phyloP scores from a whole-genome alignment of 805 yeast species.

The Kodamaea laetipori region DNA sequence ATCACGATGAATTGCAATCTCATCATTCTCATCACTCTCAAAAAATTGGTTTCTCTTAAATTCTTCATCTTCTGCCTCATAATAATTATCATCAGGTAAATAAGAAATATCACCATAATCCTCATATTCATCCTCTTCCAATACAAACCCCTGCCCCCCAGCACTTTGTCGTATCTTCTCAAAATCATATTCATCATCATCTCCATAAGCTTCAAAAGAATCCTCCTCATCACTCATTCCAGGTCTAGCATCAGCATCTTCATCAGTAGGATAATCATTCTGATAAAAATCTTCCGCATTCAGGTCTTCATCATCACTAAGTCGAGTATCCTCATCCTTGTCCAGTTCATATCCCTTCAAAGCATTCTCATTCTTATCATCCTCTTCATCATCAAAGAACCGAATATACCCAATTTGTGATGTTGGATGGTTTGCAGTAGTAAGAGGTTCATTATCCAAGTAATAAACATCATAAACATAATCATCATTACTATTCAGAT shows the following conservation, averaged over 20 bases:
- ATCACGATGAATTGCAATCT: slow-evolving; percentile 64
- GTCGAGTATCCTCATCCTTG: slow-evolving; percentile 10
- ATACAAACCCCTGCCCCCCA: slow-evolving; percentile 8
- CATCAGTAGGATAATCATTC: slow-evolving; percentile 95
- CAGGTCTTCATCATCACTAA: slow-evolving; percentile 78
- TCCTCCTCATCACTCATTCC: slow-evolving; percentile 20
- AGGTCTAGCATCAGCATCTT: slow-evolving; percentile 52
- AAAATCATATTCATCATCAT: slow-evolving; percentile 21
- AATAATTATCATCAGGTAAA: slow-evolving; percentile 10
- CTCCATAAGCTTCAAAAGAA: slow-evolving; percentile 7
- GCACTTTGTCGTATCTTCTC: slow-evolving; percentile 17
- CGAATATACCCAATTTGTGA: slow-evolving; percentile 54
- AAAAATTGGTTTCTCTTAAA: slow-evolving; percentile 56
- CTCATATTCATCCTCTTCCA: slow-evolving; percentile 14
- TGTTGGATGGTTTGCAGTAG: slow-evolving; percentile 51
- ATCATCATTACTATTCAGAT: slow-evolving; percentile 39
- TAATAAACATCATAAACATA: slow-evolving; percentile 89
- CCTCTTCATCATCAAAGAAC: slow-evolving; percentile 59
- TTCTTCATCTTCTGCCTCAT: slow-evolving; percentile 7
- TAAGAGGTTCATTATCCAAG: slow-evolving; percentile 32
- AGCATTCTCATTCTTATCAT: slow-evolving; percentile 37
- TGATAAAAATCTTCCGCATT: slow-evolving; percentile 90
- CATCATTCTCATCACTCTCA: slow-evolving; percentile 57
- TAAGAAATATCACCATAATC: slow-evolving; percentile 12
- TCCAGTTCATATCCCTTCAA: slow-evolving; percentile 20